Base-by-base conservation (phyloP, 129 eudicot species). In the Lactuca sativa region DNA sequence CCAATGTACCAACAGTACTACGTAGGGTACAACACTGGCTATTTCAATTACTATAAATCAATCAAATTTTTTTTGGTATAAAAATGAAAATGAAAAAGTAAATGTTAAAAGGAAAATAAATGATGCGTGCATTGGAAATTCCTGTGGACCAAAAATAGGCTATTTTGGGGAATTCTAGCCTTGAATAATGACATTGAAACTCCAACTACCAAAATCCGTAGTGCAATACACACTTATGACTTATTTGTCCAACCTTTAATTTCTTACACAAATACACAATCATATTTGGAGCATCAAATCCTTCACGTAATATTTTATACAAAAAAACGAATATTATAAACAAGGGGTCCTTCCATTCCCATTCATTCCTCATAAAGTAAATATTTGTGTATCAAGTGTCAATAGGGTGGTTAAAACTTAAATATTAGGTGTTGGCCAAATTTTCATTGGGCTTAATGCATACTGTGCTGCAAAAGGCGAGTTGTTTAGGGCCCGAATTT, bases 171-270 rank as follows among this genome's bases (percentile, higher is more conserved):
- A 72, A 56, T 43, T 2, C 36, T 25, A 70, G 40, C 57, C 56
- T 70, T 70, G 74, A 70, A 72, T 72, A 62, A 59, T 72, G 70
- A 72, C 63, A 72, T 49, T 62, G 70, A 74, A 74, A 43, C 66
- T 55, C 57, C 78, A 74, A 64, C 78, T 7, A 74, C 72, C 78
- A 41, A 62, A 63, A 12, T 53, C 57, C 53, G 4, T 10, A 34
- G 51, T 59, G 68, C 68, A 40, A 48, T 12, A 7, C 51, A 7
- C 51, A 18, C 21, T 25, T 25, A 25, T 25, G 30, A 37, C 62
- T 37, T 18, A 52, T 73, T 17, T 58, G 34, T 70, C 75, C 57
- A 25, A 25, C 57, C 74, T 43, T 44, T 58, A 4, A 70, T 68
- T 16, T 68, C 52, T 13, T 16, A 36, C 34, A 36, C 40, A 14